Conservation (phyloP, 2,329 filamentous ascomycete species). For the Metarhizium album region DNA sequence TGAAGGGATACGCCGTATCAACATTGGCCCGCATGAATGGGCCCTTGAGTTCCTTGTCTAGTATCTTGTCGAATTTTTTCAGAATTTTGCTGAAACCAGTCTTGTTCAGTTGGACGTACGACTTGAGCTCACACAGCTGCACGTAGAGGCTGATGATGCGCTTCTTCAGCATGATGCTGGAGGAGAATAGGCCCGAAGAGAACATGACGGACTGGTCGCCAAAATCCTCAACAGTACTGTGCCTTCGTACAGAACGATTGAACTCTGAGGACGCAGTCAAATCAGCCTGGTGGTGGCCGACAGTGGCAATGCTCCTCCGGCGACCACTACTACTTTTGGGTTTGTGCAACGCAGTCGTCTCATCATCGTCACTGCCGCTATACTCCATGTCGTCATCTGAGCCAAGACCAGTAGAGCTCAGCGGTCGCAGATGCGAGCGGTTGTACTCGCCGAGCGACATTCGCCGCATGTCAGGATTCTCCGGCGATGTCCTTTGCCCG, state of each 20-base stretch:
- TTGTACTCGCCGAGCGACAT: constrained; percentile 17
- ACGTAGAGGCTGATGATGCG: constrained; percentile 81
- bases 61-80: constrained; percentile 97
- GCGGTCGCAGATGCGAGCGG: constrained; percentile 14
- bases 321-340: constrained; percentile 29
- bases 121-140: constrained; percentile 87
- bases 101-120: constrained; percentile 89
- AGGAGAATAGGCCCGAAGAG: constrained; percentile 50
- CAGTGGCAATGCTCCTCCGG: constrained; percentile 26
- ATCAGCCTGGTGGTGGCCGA: constrained; percentile 37
- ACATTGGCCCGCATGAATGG: constrained; percentile 67
- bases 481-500: constrained; percentile 47
- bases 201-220: constrained; percentile 61
- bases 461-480: constrained; percentile 26
- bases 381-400: constrained; percentile 44
- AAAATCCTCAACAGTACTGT: constrained; percentile 67
- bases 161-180: constrained; percentile 83
- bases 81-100: constrained; percentile 94
- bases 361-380: constrained; percentile 54
- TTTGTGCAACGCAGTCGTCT: constrained; percentile 43
- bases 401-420: constrained; percentile 30
- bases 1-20: constrained; percentile 72
- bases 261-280: constrained; percentile 53
- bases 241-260: constrained; percentile 42
- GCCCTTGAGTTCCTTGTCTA: constrained; percentile 69